These are phyloP conservation scores for Dactylonectria estremocensis DNA, from an alignment of 2,329 filamentous ascomycete species.

Conservation along the genomic window DNA sequence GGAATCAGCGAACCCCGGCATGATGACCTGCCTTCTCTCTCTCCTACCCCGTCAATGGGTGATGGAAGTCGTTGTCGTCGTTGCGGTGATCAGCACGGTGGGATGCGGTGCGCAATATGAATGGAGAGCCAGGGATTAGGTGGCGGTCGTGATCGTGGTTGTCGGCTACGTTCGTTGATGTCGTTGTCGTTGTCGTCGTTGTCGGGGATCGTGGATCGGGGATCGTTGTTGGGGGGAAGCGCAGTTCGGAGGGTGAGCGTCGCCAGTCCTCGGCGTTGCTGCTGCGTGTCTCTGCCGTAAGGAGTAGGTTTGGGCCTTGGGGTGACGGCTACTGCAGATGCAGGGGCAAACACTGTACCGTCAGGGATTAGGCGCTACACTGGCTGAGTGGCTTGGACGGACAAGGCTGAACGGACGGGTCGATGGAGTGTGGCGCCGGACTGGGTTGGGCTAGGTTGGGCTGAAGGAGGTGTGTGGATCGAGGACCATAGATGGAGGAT, in stretches of 20 bases:
- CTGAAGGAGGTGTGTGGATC: constrained; percentile 15
- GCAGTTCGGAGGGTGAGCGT: constrained; percentile 9
- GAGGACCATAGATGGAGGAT: background rate
- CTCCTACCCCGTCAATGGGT: constrained; percentile 43
- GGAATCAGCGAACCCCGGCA: constrained; percentile 93
- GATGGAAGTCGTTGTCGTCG: constrained; percentile 25
- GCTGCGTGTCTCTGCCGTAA: constrained; percentile 47
- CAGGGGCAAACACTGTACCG: constrained; percentile 43
- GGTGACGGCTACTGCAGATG: constrained; percentile 42
- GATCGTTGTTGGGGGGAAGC: constrained; percentile 32
- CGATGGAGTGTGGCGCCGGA: constrained; percentile 22
- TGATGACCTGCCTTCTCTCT: constrained; percentile 60
- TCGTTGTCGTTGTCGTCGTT: constrained; percentile 20
- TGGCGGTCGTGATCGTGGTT: constrained; percentile 29
- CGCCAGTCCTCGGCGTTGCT: constrained; percentile 34
- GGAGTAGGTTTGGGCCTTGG: constrained; percentile 36
- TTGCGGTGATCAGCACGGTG: constrained; percentile 24
- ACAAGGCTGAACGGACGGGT: constrained; percentile 36
- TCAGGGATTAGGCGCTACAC: constrained; percentile 33
- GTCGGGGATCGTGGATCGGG: constrained; percentile 28
- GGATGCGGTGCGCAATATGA: constrained; percentile 26
- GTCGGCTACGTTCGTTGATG: constrained; percentile 22
- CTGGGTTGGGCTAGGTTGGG: constrained; percentile 25
- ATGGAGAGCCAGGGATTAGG: constrained; percentile 30
- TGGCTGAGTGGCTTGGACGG: constrained; percentile 34